Base-by-base conservation (phyloP, 768 basidiomycete species). In the Russula ochroleuca region DNA sequence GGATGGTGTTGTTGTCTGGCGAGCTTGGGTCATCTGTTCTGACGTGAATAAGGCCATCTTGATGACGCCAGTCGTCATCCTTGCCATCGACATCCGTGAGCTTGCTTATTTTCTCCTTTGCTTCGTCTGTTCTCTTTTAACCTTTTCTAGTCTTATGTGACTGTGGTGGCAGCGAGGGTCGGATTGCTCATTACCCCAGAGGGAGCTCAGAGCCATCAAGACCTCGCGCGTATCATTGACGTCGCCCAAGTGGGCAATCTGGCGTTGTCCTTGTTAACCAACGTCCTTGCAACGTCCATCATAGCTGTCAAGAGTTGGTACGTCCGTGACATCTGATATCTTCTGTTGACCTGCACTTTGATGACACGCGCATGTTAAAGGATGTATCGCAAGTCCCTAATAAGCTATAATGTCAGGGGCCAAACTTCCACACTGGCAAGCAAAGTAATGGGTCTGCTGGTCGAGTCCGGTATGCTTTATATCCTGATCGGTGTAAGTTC, bases 1-100 rank as follows among this genome's bases (percentile, higher is more conserved):
- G 2, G 63, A 64, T 25, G 63, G 51, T 17, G 52, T 59, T 19
- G 63, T 64, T n/a, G 57, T 59, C 51, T 64, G 63, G 57, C 23
- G 63, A 35, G 63, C 63, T 14, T 59, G 63, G 57, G 45, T 59
- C 15, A 37, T 64, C 3, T 64, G 57, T 40, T 2, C 55, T 0
- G 58, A 54, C 3, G 13, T 23, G n/a, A 41, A 9, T 23, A 59
- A 1, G 45, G 40, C 5, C 1, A 4, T 52, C 14, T 25, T 59
- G 52, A 48, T 54, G n/a, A 15, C 40, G 3, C 57, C 52, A 1
- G 23, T 64, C 9, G 45, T 54, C 43, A 4, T 23, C 14, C 63
- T 64, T 17, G 15, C 17, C 13, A 38, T 55, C 40, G 57, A 51
- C 23, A 17, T 3, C 28, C 11, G 61, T 62, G 9, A 25, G 54